phyloP scores from a whole-genome alignment of 768 basidiomycete species.

The Serendipita sp. region DNA sequence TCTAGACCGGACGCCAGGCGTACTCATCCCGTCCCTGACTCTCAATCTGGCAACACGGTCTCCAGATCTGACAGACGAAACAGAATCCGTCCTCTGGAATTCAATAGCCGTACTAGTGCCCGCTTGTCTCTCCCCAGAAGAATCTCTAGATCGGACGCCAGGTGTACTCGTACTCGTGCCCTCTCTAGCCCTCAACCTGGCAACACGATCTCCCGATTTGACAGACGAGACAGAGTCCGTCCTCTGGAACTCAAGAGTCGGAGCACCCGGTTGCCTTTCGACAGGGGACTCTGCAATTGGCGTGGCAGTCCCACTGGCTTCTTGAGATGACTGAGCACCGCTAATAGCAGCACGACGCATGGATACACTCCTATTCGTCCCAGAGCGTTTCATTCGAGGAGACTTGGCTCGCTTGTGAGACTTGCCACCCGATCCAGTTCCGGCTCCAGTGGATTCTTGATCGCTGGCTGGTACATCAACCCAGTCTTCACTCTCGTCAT shows the following conservation, averaged over 20 bases:
- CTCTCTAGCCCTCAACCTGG: neutral
- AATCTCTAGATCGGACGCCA: neutral
- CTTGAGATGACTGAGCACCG: neutral
- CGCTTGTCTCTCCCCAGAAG: neutral
- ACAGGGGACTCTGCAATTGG: neutral
- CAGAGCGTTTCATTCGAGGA: neutral
- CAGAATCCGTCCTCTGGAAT: neutral
- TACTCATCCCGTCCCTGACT: neutral
- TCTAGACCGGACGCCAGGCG: neutral
- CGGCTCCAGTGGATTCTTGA: neutral
- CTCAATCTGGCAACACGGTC: neutral
- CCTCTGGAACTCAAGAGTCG: neutral
- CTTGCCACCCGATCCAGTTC: neutral
- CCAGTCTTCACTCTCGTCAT: conserved; percentile 9
- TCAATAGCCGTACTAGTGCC: neutral
- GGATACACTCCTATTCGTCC: neutral
- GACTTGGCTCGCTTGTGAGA: neutral
- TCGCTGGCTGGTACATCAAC: conserved; percentile 7
- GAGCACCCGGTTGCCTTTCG: neutral
- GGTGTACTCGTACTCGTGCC: neutral
- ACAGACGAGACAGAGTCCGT: neutral
- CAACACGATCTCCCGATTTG: neutral
- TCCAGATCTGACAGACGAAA: neutral
- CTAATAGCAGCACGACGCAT: neutral
- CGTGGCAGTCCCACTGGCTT: neutral